Base-by-base conservation (phyloP, 1,139 yeast genomes). In the Debaryomyces singareniensis region DNA sequence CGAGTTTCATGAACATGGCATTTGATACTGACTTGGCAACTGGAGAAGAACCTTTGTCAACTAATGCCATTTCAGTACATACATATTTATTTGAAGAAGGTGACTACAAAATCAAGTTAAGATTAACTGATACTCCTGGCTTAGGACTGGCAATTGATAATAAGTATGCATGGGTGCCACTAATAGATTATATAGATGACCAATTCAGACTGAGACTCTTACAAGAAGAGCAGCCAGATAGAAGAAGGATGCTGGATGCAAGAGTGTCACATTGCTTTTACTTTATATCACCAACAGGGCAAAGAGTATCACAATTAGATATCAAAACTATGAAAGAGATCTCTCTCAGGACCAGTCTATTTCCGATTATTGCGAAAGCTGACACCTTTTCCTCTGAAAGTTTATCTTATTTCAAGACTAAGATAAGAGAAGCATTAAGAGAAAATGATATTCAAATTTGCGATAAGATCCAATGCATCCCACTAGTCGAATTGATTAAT, bases 241-340 rank as follows among this genome's bases (percentile, higher is more conserved):
- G 96, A 28, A 24, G 44, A 0, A 29, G 49, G 5, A 40, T 68
- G 26, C 42, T 43, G 4, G 94, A 84, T 49, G 61, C 70, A 13
- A 64, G 93, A 34, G 77, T 86, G 15, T 93, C 86, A 53, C 79
- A 74, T 23, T 85, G 95, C 51, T 47, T 86, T 20, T 86, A 83
- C 54, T 78, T 86, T 44, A 58, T 86, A 28, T 58, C 64, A 9
- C 84, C 93, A 0, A 60, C 70, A 7, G 68, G 70, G 7, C 61
- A 65, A 24, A 71, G 75, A 1, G 50, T 82, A 32, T 53, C 68
- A 5, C 71, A 75, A 1, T 53, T 80, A 29, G 95, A 86, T 53
- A 63, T 83, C 34, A 64, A 61, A 30, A 68, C 85, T 2, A 80
- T 86, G 87, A 72, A 70, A 46, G 78, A 75, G 41, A 60, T 86